Conservation (phyloP, 768 basidiomycete genomes). For the Naematelia encephala region DNA sequence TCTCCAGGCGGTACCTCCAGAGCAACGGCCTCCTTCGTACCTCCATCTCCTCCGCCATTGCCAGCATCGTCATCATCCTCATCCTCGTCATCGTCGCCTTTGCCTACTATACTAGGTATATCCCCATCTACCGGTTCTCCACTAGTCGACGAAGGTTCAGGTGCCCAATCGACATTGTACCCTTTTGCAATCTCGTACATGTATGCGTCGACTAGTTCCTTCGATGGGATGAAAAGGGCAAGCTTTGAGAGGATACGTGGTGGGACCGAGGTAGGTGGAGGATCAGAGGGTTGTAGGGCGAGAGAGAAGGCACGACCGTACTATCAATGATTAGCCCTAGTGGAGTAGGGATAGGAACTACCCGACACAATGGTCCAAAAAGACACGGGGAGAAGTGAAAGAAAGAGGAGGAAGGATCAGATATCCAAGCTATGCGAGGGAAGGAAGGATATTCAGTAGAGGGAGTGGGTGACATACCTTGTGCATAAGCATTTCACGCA, state of each 20-base stretch:
- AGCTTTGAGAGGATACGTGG: constrained; percentile 77
- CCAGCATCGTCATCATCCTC: constrained; percentile 24
- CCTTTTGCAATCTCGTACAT: constrained; percentile 83
- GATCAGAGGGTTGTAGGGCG: constrained; percentile 77
- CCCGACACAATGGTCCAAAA: not conserved
- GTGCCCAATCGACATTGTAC: constrained; percentile 70
- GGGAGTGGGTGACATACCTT: constrained; percentile 54
- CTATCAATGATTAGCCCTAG: constrained; percentile 25
- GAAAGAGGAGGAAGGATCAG: not conserved
- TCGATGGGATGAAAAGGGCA: constrained; percentile 63
- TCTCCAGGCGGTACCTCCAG: constrained; percentile 6
- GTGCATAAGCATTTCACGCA: constrained; percentile 92
- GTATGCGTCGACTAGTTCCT: constrained; percentile 79
- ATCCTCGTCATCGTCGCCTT: constrained; percentile 10
- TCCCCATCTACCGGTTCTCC: constrained; percentile 16
- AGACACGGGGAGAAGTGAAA: not conserved
- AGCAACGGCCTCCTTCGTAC: constrained; percentile 4
- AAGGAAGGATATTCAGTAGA: not conserved
- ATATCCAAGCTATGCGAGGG: not conserved
- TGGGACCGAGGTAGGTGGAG: constrained; percentile 66
- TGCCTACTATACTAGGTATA: constrained; percentile 23
- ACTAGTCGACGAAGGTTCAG: constrained; percentile 46
- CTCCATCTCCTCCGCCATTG: constrained; percentile 20
- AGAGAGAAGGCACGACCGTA: constrained; percentile 86
- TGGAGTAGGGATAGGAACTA: not conserved